phyloP scores from a whole-genome alignment of 257 asterid species.

The Ligustrum vulgare region DNA sequence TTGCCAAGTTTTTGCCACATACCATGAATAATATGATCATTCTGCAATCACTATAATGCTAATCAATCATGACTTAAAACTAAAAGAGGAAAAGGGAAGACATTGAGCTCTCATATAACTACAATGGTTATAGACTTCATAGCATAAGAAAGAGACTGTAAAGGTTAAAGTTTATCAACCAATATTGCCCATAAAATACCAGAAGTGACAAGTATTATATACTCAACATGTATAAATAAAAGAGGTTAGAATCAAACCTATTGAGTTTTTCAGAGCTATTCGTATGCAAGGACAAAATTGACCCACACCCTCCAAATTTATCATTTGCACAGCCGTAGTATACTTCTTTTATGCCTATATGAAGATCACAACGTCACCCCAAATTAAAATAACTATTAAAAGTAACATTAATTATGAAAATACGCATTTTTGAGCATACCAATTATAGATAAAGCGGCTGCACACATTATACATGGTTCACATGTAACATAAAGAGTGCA shows the following conservation, averaged over 20 bases:
- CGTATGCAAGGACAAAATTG: constrained; percentile 72
- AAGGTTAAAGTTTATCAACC: background rate
- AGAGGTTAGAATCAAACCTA: constrained; percentile 40
- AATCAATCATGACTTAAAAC: background rate
- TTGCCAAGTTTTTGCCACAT: background rate
- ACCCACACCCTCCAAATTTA: constrained; percentile 97
- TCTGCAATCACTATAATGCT: background rate
- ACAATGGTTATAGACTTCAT: background rate
- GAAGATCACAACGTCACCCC: constrained; percentile 19
- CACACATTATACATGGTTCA: constrained; percentile 98
- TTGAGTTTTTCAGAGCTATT: constrained; percentile 32
- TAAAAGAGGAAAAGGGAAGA: background rate
- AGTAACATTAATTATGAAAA: constrained; percentile 19
- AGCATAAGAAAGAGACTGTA: background rate
- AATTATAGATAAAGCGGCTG: constrained; percentile 73
- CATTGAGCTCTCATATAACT: background rate
- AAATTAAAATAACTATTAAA: constrained; percentile 19
- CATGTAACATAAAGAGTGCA: constrained; percentile 85
- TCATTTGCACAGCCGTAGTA: constrained; percentile 88
- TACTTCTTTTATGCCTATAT: constrained; percentile 64
- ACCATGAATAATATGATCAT: background rate
- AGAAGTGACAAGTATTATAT: background rate
- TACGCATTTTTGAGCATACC: constrained; percentile 41
- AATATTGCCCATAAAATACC: constrained; percentile 11
- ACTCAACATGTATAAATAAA: background rate